Percentiles rank a stretch among this genome's conserved stretches.
phyloP scores from a whole-genome alignment of 2,329 filamentous ascomycete genomes.

The Colletotrichum sp. region DNA sequence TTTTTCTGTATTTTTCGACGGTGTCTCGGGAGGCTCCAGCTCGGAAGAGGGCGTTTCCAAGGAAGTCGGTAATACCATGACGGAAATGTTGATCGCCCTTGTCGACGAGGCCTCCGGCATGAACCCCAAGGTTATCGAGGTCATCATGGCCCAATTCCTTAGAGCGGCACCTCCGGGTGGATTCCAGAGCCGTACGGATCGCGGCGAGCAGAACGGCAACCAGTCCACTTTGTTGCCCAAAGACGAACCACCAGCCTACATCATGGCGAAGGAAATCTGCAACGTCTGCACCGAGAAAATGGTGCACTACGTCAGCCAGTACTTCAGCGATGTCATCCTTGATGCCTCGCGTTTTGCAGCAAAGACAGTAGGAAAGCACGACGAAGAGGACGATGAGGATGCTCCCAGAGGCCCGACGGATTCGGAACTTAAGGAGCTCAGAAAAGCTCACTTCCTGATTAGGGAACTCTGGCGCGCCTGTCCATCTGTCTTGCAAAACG shows the following conservation, averaged over 20 bases:
- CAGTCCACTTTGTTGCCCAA: constrained; percentile 87
- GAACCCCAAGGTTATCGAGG: constrained; percentile 83
- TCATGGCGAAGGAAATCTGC: constrained; percentile 95
- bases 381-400: constrained; percentile 70
- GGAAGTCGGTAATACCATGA: constrained; percentile 93
- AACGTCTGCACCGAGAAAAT: constrained; percentile 91
- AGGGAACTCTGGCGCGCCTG: constrained; percentile 94
- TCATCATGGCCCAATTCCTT: constrained; percentile 94
- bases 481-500: constrained; percentile 86
- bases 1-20: constrained; percentile 91
- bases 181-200: constrained; percentile 52
- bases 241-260: constrained; percentile 89
- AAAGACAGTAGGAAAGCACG: constrained; percentile 61
- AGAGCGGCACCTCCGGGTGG: constrained; percentile 78
- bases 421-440: constrained; percentile 84
- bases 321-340: constrained; percentile 96
- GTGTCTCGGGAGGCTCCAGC: constrained; percentile 80
- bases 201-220: constrained; percentile 68
- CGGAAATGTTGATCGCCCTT: constrained; percentile 79
- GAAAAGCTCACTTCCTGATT: constrained; percentile 87
- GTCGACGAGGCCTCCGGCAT: constrained; percentile 85
- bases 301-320: constrained; percentile 91
- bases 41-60: constrained; percentile 85
- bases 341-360: constrained; percentile 73
- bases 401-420: constrained; percentile 70